Conservation (phyloP, 139 green algal genomes). For the Edaphochlamys debaryana region DNA sequence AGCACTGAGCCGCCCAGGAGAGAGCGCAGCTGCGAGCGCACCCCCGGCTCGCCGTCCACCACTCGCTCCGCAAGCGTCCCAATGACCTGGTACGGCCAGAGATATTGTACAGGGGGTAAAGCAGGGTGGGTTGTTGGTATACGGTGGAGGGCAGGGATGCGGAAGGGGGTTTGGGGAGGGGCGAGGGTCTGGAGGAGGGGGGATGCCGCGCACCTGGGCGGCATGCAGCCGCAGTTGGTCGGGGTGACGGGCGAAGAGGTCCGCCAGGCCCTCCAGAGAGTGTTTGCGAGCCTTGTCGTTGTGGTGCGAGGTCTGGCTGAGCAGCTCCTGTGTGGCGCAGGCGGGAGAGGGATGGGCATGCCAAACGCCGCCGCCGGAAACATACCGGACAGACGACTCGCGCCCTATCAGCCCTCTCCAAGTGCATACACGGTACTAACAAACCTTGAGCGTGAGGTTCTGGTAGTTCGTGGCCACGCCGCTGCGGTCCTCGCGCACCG, state of each 20-base stretch:
- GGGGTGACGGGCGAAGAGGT: constrained; percentile 77
- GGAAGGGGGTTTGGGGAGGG: no score
- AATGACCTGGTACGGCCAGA: constrained; percentile 11
- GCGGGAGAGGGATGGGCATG: no score
- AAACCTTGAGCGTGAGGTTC: constrained; percentile 86
- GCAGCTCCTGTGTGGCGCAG: constrained; percentile 72
- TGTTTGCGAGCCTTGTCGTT: constrained; percentile 75
- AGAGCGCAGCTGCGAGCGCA: constrained; percentile 46
- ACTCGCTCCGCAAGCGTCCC: constrained; percentile 51
- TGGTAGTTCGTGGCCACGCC: constrained; percentile 73
- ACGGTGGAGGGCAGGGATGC: no score
- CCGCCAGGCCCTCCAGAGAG: constrained; percentile 71
- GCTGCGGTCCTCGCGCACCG: constrained; percentile 66
- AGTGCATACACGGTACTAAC: no score
- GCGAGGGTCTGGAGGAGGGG: no score
- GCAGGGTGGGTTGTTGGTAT: no score
- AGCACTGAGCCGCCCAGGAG: constrained; percentile 61
- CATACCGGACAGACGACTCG: no score
- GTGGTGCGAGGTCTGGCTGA: constrained; percentile 83
- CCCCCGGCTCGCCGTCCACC: constrained; percentile 50
- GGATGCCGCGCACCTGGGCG: constrained; percentile 1
- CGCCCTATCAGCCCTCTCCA: no score
- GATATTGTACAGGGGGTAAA: no score
- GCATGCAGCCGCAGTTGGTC: constrained; percentile 56
- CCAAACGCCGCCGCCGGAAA: neutral